Evolutionary conservation across 148 eudicot species (phyloP), one percentile per base, ranked within the genome.

Genomic region (Cornus florida): DNA sequence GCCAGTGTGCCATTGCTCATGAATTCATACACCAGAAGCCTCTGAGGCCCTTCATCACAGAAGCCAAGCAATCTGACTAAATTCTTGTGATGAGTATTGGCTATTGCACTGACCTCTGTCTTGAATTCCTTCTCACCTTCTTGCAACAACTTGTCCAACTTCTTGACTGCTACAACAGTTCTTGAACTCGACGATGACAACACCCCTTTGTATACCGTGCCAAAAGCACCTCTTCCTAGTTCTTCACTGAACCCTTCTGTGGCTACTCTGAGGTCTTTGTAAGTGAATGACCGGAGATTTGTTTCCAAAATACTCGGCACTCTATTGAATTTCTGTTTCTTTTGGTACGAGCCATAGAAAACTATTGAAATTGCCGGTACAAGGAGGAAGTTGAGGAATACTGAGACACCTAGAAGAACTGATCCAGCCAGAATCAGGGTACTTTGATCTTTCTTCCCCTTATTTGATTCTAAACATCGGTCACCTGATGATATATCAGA

Each of bases 1-100:
- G 79, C 75, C 39, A 82, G 33, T 0, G 84, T 84, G 11, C 82
- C 86, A 81, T 84, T 84, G 43, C 76, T 77, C 84, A 84, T 84
- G 67, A 68, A 84, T 56, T 79, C 86, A 23, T 83, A 83, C 3
- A 83, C 86, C 48, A 83, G 32, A 28, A 83, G 48, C 28, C 86
- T 67, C 41, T 83, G 50, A n/a, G 78, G 69, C 28, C 80, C 86
- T 65, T 82, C 84, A 60, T 72, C 75, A n/a, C 84, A 82, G 48
- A 72, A 82, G 7, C 84, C 84, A 14, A 77, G 78, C 60, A 82
- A 32, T 8, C 73, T 17, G 35, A 82, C 81, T 14, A 82, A 70
- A 32, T 78, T 83, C 75, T 75, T 83, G 85, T 83, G 85, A 70
- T 83, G 85, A n/a, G 85, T 83, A 56, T 71, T 46, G 22, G 70